Base-by-base conservation (phyloP, 2,329 filamentous ascomycete species). In the Colletotrichum sp. region DNA sequence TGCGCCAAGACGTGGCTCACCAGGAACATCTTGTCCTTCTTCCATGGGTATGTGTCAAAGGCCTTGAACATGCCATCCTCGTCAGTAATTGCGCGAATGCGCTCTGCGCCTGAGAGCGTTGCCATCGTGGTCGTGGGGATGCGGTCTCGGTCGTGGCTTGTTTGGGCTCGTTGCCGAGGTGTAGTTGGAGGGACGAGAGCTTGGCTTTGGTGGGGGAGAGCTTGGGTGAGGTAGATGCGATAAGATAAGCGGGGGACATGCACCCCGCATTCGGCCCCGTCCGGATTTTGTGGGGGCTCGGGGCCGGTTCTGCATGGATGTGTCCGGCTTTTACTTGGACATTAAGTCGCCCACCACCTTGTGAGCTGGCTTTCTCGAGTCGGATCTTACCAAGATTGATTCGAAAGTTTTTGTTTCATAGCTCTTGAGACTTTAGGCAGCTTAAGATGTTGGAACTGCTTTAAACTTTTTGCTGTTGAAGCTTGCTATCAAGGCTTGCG, bases 21-120 rank as follows among this genome's bases (percentile, higher is more conserved):
- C 84, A 94, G 91, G 80, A 95, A 95, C 77, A 91, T 91, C 67
- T 88, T 87, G 83, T 95, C 94, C 76, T 89, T 89, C 75, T 88
- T 88, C 93, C 93, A 95, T 21, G 90, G 88, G 80, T 95, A 95
- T 28, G 85, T 84, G 79, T 94, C 92, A 66, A 95, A 90, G 76
- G 92, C 89, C 73, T 87, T 84, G 82, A 91, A 94, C 74, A 92
- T 82, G 66, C 85, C 81, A 76, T 84, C 83, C 70, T 87, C 79
- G 73, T 83, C 81, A 48, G 80, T 82, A 66, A 86, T 82, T 26
- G 83, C 84, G 75, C 84, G 85, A 77, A 87, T 87, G 77, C 82
- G 78, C 61, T 84, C 82, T 26, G 83, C 79, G 73, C 83, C 84
- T 5, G 81, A 73, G 58, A 83, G 76, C 24, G 80, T 69, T 12